Conservation (phyloP, 2,329 filamentous ascomycete species). For the Nemania sp. region DNA sequence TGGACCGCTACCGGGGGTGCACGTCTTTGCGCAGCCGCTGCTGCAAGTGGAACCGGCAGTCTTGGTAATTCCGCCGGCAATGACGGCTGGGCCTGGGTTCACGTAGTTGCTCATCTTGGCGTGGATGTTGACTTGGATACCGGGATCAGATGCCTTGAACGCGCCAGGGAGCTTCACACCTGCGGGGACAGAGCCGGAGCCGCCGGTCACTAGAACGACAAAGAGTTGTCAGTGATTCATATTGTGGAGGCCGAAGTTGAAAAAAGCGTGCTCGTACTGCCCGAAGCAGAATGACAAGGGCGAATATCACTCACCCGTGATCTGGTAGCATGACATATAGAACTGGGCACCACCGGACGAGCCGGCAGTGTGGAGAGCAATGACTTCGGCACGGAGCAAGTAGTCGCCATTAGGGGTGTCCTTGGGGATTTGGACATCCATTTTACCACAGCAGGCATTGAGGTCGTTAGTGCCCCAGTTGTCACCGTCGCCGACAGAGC, state of each 20-base stretch:
- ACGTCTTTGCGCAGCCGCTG: conserved; percentile 47
- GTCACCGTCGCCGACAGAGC: conserved; percentile 49
- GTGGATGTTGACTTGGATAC: conserved; percentile 55
- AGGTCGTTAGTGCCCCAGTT: conserved; percentile 51
- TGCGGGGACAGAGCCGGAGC: conserved; percentile 30
- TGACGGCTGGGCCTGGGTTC: conserved; percentile 50
- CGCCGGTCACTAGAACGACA: conserved; percentile 13
- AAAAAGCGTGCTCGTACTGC: background rate
- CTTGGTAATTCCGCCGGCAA: conserved; percentile 47
- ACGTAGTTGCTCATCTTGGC: conserved; percentile 46
- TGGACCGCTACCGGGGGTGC: conserved; percentile 41
- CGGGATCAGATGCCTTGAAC: conserved; percentile 49
- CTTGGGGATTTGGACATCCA: conserved; percentile 49
- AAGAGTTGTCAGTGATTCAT: background rate
- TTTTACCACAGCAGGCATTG: conserved; percentile 47
- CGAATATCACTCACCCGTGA: conserved; percentile 28
- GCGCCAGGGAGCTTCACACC: conserved; percentile 49
- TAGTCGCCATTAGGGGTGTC: conserved; percentile 50
- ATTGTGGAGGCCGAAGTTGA: background rate
- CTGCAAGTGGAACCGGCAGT: conserved; percentile 46
- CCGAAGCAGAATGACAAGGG: background rate
- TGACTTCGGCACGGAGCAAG: conserved; percentile 50
- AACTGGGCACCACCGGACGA: conserved; percentile 40
- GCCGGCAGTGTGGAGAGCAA: conserved; percentile 50
- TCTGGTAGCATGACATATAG: conserved; percentile 42